Conservation (phyloP, 768 basidiomycete species). For the Xerocomus brunneocitrinus region DNA sequence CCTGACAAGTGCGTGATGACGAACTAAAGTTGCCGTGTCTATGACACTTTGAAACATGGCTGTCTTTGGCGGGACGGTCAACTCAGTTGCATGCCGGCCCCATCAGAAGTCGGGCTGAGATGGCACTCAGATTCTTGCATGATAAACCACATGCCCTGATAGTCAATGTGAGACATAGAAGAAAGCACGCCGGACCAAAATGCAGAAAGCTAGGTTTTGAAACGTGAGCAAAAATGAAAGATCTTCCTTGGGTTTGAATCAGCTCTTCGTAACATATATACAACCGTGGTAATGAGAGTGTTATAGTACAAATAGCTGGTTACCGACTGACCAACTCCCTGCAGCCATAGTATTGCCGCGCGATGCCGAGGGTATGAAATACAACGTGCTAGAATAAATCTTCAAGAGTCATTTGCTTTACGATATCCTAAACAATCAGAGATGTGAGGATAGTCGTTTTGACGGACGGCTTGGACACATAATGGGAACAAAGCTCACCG, state of each 20-base stretch:
- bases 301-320: constrained; percentile 20
- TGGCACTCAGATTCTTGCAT: too few relatives aligned
- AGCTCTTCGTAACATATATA: constrained; percentile 12
- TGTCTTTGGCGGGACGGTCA: background rate
- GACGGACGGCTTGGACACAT: background rate
- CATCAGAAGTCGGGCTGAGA: background rate
- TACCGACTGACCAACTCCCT: constrained; percentile 4
- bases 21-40: too few relatives aligned
- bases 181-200: background rate
- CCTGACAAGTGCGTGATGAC: too few relatives aligned
- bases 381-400: constrained; percentile 63
- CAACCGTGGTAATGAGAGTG: constrained; percentile 13
- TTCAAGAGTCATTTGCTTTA: constrained; percentile 98
- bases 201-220: background rate
- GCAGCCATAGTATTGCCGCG: constrained; percentile 19
- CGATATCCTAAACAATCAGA: constrained; percentile 70
- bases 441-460: constrained; percentile 7
- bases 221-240: background rate
- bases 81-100: background rate
- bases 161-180: too few relatives aligned
- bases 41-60: background rate
- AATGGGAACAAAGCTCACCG: constrained; percentile 45
- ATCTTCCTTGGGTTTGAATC: constrained; percentile 2
- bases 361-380: constrained; percentile 20
- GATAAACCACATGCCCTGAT: background rate